Percentiles rank a stretch among this genome's conserved stretches.
Evolutionary conservation across 2,329 filamentous ascomycete species (phyloP).

Genomic region (Trichoderma afroharzianum): DNA sequence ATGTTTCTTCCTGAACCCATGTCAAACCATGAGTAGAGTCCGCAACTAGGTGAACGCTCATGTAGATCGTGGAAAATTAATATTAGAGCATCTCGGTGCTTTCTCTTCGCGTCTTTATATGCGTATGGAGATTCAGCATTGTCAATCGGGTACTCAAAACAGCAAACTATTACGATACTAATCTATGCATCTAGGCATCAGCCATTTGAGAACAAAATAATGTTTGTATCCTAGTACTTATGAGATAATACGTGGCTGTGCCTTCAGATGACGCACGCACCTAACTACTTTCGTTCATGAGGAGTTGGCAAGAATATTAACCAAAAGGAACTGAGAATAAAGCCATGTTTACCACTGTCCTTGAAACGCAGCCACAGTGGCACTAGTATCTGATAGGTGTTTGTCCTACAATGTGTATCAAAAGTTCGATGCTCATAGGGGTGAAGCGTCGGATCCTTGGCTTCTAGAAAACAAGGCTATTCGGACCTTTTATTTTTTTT

Average conservation of each 20-base stretch:
- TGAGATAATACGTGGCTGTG: background rate
- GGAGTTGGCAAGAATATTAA: background rate
- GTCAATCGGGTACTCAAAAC: background rate
- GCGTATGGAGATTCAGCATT: background rate
- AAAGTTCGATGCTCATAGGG: background rate
- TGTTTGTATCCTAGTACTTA: background rate
- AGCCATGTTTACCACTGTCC: background rate
- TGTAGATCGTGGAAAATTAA: background rate
- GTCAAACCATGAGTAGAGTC: background rate
- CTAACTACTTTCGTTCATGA: background rate
- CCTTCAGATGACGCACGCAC: background rate
- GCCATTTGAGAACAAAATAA: background rate
- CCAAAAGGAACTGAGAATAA: background rate
- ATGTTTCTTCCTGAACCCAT: fast-evolving
- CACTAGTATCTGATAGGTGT: background rate
- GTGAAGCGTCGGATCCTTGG: background rate
- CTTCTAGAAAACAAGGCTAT: background rate
- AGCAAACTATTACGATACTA: background rate
- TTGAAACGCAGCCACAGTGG: background rate
- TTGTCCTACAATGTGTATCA: background rate
- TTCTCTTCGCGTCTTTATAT: background rate
- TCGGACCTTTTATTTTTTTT: background rate
- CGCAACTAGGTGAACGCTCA: background rate
- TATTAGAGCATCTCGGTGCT: background rate
- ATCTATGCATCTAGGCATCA: background rate